Base-by-base conservation (phyloP, 805 yeast genomes). In the Groenewaldozyma salmanticensis region DNA sequence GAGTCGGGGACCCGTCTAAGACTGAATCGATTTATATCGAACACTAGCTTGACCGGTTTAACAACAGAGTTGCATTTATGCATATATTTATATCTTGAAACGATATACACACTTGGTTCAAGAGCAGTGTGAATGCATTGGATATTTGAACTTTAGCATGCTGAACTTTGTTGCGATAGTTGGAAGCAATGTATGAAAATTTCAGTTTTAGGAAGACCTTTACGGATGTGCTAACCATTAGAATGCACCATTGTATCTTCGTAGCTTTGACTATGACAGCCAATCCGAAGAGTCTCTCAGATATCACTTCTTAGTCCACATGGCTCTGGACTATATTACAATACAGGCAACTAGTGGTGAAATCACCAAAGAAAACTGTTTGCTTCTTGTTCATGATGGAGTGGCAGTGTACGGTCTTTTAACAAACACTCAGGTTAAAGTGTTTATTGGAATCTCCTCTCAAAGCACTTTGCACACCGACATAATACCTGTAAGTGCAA, bases 341-440 rank as follows among this genome's bases (percentile, higher is more conserved):
- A 41, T 53, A n/a, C 53, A 52, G 39, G 36, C 46, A 31, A 43
- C 38, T 35, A 45, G 37, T 29, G 40, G 50, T 13, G 49, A 40
- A 16, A 47, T 32, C 19, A 42, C 47, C 11, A 39, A 33, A 42
- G 59, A 31, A 33, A 51, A 35, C 37, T 44, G 53, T 3, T 38
- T 58, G 31, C 47, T 60, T 27, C 40, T 61, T 20, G 54, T 58
- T 2, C 64, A 60, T 38, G 62, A 60, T 24, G 63, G 63, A 5
- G 49, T 59, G 4, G 64, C 65, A 1, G 65, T 61, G 2, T 61
- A 61, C 34, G 65, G 64, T 4, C 39, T 53, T 29, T 46, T 60
- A 6, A 42, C 61, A 2, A 61, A 61, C 42, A 61, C 66, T 2
- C 50, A 51, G 13, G 51, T 54, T 16, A 60, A 57, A 40, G 40